Conservation (phyloP, 176 grass and related monocot genomes). For the Carex littledalei region DNA sequence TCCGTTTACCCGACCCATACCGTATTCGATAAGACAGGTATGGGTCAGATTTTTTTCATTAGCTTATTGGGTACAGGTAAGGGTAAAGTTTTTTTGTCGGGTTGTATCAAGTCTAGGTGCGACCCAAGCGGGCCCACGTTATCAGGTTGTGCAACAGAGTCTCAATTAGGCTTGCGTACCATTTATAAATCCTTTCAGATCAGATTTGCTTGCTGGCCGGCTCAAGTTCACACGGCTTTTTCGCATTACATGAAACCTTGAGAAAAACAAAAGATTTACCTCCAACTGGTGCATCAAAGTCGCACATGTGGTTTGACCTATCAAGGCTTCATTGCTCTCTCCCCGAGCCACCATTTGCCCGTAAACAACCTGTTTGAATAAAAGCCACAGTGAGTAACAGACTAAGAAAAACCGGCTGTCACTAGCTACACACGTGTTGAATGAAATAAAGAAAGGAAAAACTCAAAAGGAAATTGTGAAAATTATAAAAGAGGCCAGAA, state of each 20-base stretch:
- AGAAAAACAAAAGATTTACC: conserved; percentile 26
- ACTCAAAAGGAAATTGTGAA: background rate
- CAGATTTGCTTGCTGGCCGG: background rate
- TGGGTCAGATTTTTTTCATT: too few relatives aligned
- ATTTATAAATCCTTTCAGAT: background rate
- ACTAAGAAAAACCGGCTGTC: background rate
- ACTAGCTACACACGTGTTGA: background rate
- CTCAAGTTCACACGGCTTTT: background rate
- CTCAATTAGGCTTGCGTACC: background rate
- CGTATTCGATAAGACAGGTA: too few relatives aligned
- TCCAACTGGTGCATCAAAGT: conserved; percentile 87
- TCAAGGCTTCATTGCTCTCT: conserved; percentile 44
- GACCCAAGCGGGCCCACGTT: background rate
- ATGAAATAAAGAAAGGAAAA: background rate
- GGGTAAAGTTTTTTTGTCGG: background rate
- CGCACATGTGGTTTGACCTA: conserved; percentile 65
- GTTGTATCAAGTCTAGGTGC: background rate
- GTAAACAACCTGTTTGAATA: conserved; percentile 30
- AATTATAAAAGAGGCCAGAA: background rate
- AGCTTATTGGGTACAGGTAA: too few relatives aligned
- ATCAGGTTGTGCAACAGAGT: background rate
- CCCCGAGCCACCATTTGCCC: conserved; percentile 54
- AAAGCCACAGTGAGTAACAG: conserved; percentile 4
- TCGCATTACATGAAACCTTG: background rate
- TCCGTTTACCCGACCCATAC: too few relatives aligned